Evolutionary conservation across 2,329 filamentous ascomycete species (phyloP).

Genomic region (Thermochaetoides dissita): DNA sequence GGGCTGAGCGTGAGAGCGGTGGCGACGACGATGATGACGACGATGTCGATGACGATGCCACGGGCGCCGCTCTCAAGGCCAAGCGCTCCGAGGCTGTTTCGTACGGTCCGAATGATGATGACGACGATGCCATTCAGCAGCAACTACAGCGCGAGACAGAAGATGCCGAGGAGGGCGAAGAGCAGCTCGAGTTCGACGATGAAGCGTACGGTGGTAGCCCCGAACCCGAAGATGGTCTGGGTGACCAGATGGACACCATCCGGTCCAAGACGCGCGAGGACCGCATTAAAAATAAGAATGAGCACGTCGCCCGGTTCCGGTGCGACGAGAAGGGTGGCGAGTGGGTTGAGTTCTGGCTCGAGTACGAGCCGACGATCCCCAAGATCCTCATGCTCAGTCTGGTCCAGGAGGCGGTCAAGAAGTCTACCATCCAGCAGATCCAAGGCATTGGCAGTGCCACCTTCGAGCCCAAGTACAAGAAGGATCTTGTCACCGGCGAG

Average conservation of each 20-base stretch:
- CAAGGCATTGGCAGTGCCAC: constrained; percentile 61
- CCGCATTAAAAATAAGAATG: constrained; percentile 48
- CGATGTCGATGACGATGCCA: constrained; percentile 68
- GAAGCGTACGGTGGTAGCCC: constrained; percentile 39
- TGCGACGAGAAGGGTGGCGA: constrained; percentile 63
- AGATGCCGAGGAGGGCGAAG: constrained; percentile 40
- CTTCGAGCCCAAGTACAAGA: constrained; percentile 46
- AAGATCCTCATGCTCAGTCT: constrained; percentile 90
- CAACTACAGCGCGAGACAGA: constrained; percentile 46
- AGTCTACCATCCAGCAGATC: constrained; percentile 78
- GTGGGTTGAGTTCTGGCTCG: constrained; percentile 69
- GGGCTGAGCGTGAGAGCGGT: constrained; percentile 21
- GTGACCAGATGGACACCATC: constrained; percentile 27
- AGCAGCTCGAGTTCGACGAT: constrained; percentile 28
- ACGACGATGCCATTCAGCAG: constrained; percentile 62
- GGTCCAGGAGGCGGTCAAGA: constrained; percentile 66
- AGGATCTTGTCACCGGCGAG: constrained; percentile 33
- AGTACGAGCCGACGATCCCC: constrained; percentile 64
- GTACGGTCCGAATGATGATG: constrained; percentile 86
- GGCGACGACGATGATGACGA: constrained; percentile 52
- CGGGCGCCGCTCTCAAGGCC: constrained; percentile 55
- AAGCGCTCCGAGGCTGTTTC: constrained; percentile 73
- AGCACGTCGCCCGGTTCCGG: constrained; percentile 60
- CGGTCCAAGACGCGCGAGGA: constrained; percentile 31
- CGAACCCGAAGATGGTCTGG: constrained; percentile 22